Percentiles rank a stretch among this genome's conserved stretches.
Conservation (phyloP, 345 rosid species). For the Arabidopsis thaliana region TAIR10.1 NC_003075.7:9263501-9264000, state of each 20-base stretch:
- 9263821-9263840: slow-evolving; percentile 76
- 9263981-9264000: not conserved
- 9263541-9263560: slow-evolving; percentile 75
- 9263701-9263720: slow-evolving; percentile 81
- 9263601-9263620: slow-evolving; percentile 42
- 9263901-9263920: slow-evolving; percentile 55
- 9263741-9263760: slow-evolving; percentile 98
- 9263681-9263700: slow-evolving; percentile 88
- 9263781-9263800: slow-evolving; percentile 96
- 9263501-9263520: slow-evolving; percentile 77
- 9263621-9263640: slow-evolving; percentile 18
- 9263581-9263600: slow-evolving; percentile 95
- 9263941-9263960: slow-evolving; percentile 15
- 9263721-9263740: slow-evolving; percentile 84
- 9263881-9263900: slow-evolving; percentile 64
- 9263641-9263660: slow-evolving; percentile 15
- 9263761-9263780: slow-evolving; percentile 92
- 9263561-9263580: slow-evolving; percentile 93
- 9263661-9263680: slow-evolving; percentile 35
- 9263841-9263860: slow-evolving; percentile 61
- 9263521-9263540: slow-evolving; percentile 76
- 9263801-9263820: slow-evolving; percentile 81
- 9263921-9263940: slow-evolving; percentile 22
- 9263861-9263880: slow-evolving; percentile 72
- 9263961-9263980: slow-evolving; percentile 14